Conservation (phyloP, 2,329 filamentous ascomycete genomes). For the Sporothrix variecibatus region DNA sequence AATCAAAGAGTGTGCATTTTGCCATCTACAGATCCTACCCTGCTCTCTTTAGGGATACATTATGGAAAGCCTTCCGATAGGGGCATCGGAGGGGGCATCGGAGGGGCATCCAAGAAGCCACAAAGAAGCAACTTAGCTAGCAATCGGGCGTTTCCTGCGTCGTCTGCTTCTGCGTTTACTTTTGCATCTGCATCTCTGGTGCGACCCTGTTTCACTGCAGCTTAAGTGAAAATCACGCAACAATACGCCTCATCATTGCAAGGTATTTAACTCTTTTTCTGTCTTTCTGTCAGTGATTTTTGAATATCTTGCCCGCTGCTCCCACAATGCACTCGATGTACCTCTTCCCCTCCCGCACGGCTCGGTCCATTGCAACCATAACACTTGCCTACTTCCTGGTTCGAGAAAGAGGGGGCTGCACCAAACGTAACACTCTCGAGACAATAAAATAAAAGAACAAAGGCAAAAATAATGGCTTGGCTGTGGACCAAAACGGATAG, state of each 20-base stretch:
- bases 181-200: not conserved
- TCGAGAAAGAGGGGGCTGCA: not conserved
- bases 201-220: not conserved
- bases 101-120: too few species aligned
- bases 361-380: conserved; percentile 4
- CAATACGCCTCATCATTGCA: not conserved
- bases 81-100: not conserved
- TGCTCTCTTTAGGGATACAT: not conserved
- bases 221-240: not conserved
- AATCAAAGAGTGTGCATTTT: not conserved
- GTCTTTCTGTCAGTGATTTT: not conserved
- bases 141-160: not conserved
- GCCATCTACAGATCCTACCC: not conserved
- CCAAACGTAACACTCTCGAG: not conserved
- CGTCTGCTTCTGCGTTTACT: not conserved
- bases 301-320: not conserved
- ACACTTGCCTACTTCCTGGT: not conserved
- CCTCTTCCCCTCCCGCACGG: not conserved
- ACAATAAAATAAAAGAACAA: not conserved
- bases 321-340: not conserved
- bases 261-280: not conserved
- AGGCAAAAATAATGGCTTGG: not conserved
- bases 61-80: not conserved
- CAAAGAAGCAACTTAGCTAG: not conserved
- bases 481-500: not conserved